Conservation (phyloP, 2,329 filamentous ascomycete species). For the Botrytis tulipae region DNA sequence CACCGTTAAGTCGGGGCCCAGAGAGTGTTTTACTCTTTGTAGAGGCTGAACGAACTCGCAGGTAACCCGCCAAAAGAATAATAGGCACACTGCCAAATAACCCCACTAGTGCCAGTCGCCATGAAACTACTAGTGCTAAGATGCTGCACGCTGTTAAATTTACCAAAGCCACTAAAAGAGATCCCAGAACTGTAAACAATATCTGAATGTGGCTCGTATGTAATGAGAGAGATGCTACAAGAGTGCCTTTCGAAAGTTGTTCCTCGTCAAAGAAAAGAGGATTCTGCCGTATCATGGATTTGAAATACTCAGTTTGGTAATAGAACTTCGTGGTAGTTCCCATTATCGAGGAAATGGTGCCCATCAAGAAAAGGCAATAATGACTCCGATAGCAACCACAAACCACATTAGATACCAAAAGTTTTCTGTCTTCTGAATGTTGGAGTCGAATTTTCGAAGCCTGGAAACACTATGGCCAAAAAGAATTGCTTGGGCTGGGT, state of each 20-base stretch:
- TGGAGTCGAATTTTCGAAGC: conserved; percentile 77
- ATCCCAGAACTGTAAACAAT: conserved; percentile 43
- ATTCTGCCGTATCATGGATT: conserved; percentile 83
- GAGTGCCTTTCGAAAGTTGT: conserved; percentile 79
- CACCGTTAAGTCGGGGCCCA: conserved; percentile 48
- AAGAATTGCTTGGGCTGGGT: conserved; percentile 81
- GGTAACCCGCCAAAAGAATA: conserved; percentile 52
- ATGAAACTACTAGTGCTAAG: conserved; percentile 28
- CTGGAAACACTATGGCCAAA: conserved; percentile 91
- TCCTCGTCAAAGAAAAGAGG: conserved; percentile 85
- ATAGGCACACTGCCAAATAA: conserved; percentile 50
- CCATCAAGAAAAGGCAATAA: conserved; percentile 88
- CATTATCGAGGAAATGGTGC: conserved; percentile 83
- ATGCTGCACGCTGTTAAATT: conserved; percentile 60
- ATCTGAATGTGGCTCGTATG: conserved; percentile 68
- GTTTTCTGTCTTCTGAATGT: conserved; percentile 51
- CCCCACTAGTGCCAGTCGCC: conserved; percentile 41
- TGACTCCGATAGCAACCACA: conserved; percentile 64
- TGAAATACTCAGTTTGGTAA: conserved; percentile 63
- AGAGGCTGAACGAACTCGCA: conserved; percentile 56
- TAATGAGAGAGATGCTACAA: conserved; percentile 83
- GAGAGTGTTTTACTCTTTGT: conserved; percentile 42
- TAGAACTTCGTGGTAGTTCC: conserved; percentile 92
- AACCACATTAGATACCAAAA: conserved; percentile 22
- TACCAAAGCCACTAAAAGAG: conserved; percentile 4